Evolutionary conservation across 257 asterid genomes (phyloP).

Genomic region (Capsicum baccatum): DNA sequence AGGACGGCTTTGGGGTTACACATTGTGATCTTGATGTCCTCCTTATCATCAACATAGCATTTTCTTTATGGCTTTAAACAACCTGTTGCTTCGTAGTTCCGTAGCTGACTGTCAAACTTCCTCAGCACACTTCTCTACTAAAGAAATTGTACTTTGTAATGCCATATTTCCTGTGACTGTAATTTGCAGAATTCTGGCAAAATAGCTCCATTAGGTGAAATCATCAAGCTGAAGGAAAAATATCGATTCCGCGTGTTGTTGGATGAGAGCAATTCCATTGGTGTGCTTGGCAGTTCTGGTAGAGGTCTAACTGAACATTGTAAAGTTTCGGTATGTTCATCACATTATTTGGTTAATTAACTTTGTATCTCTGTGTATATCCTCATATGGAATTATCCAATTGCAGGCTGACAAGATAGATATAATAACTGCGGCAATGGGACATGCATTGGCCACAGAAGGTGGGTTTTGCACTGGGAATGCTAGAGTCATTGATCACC

Average conservation of each 20-base stretch:
- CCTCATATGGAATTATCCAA: constrained; percentile 30
- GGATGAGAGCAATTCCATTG: constrained; percentile 91
- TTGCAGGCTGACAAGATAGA: constrained; percentile 84
- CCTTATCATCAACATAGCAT: neutral
- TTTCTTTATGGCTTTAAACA: neutral
- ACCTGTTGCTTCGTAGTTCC: neutral
- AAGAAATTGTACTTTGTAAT: neutral
- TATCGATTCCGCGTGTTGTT: constrained; percentile 83
- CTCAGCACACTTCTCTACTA: neutral
- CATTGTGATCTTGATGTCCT: neutral
- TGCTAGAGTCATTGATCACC: constrained; percentile 89
- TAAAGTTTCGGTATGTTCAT: constrained; percentile 68
- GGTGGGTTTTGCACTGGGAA: constrained; percentile 99
- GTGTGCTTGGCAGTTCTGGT: constrained; percentile 92
- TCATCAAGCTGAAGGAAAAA: constrained; percentile 79
- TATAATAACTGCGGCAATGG: constrained; percentile 92
- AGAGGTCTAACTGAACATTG: constrained; percentile 87
- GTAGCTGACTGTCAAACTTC: neutral
- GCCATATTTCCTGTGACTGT: neutral
- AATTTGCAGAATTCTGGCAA: constrained; percentile 85
- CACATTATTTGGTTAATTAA: constrained; percentile 28
- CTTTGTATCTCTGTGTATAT: constrained; percentile 27
- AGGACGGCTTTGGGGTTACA: neutral
- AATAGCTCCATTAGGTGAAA: constrained; percentile 87
- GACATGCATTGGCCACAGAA: constrained; percentile 94